A percentile compares a stretch with the other conserved stretches of the same genome.
phyloP scores from a whole-genome alignment of 208 protist genomes.

The Blechomonas ayalai region DNA sequence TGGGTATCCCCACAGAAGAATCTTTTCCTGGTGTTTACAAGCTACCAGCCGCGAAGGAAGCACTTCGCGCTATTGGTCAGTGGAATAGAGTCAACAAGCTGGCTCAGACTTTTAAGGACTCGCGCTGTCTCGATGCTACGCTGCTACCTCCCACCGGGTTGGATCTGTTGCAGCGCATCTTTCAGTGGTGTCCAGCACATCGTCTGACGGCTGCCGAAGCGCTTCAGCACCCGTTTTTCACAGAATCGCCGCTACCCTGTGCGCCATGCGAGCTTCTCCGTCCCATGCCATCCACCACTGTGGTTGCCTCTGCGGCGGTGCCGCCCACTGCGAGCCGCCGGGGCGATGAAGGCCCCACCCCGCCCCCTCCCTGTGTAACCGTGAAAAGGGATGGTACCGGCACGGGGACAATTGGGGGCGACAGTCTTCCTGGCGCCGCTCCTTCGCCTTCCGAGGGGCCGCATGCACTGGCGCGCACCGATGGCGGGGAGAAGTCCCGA shows the following conservation, averaged over 20 bases:
- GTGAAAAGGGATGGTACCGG: background rate
- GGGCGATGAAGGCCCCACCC: too few species aligned
- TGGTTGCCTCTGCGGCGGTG: too few species aligned
- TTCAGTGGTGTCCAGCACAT: slow-evolving; percentile 71
- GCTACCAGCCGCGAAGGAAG: slow-evolving; percentile 26
- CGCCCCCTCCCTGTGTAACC: too few species aligned
- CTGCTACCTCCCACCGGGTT: slow-evolving; percentile 38
- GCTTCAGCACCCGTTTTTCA: slow-evolving; percentile 78
- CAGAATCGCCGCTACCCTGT: slow-evolving; percentile 55
- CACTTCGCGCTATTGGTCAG: slow-evolving; percentile 44
- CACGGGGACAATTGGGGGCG: background rate
- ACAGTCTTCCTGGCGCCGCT: too few species aligned
- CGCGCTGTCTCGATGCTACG: slow-evolving; percentile 2
- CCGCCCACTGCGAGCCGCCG: too few species aligned
- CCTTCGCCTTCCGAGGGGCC: too few species aligned
- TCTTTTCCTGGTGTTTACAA: slow-evolving; percentile 74
- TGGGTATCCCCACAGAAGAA: slow-evolving; percentile 93
- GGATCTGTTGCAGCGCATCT: slow-evolving; percentile 57
- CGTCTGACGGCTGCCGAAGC: slow-evolving; percentile 68
- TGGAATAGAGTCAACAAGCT: slow-evolving; percentile 55
- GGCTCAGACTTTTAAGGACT: slow-evolving; percentile 27
- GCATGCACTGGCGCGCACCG: too few species aligned
- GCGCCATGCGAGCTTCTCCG: slow-evolving; percentile 44
- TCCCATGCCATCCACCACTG: slow-evolving; percentile 34
- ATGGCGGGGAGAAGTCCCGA: too few species aligned